Evolutionary conservation across 176 grass and related monocot species (phyloP), one percentile per base, ranked within the genome.

Genomic region (Phyllostachys edulis): DNA sequence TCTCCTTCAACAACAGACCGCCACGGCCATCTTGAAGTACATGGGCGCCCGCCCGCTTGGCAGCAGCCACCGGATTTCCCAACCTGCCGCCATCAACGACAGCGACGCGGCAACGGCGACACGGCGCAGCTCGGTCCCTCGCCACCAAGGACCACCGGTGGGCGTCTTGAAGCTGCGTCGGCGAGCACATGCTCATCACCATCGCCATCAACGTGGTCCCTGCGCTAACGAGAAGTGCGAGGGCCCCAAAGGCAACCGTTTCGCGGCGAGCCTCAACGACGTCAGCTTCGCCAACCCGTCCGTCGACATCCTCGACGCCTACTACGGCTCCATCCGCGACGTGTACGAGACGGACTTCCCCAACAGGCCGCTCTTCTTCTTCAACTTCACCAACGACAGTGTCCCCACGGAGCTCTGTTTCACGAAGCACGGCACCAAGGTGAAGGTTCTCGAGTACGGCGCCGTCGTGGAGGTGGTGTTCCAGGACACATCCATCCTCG

Each of bases 361-460:
- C 3, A n/a, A 89, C 76, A 72, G 54, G 67, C 93, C 90, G 7
- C 80, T 86, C 11, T 32, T 69, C 10, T 27, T 63, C 71, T 90
- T 88, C 88, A 85, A 95, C 88, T 92, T 82, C 76, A 89, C 76
- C 7, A 37, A 9, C 5, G 13, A 45, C 1, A 11, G 14, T 60
- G 18, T 34, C 5, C 54, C 39, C 8, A 0, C 0, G 21, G 37
- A 24, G 17, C 9, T 41, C 9, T 5, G 0, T 1, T 66, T 91
- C 37, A 88, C 83, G 1, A 77, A 42, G 55, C 79, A 10, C 20
- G 89, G 57, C n/a, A 92, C 93, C 36, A 89, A 90, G 80, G 93
- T 94, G 29, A 94, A 88, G 88, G 85, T 94, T 7, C 14, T 94
- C 4, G 90, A 94, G 85, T 90, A 92, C 14, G 91, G 89, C 39